Conservation (phyloP, 768 basidiomycete species). For the Serendipita sp. region DNA sequence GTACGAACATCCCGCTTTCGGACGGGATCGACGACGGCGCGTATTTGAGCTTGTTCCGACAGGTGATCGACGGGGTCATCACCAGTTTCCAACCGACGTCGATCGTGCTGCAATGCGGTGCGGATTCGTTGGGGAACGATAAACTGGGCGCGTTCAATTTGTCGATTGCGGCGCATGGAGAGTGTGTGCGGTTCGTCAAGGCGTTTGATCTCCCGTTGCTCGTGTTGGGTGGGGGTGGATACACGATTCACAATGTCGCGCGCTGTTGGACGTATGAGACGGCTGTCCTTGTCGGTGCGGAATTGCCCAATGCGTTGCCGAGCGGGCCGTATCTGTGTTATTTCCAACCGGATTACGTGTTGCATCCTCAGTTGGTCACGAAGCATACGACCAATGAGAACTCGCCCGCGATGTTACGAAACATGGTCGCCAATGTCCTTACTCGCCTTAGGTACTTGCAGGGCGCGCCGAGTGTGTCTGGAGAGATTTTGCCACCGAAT, state of each 20-base stretch:
- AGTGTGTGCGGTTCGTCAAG: constrained; percentile 94
- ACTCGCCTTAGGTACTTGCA: constrained; percentile 85
- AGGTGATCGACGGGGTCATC: constrained; percentile 89
- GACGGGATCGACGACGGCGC: constrained; percentile 97
- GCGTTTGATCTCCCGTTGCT: constrained; percentile 82
- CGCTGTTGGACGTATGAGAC: constrained; percentile 99
- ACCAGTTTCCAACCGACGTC: constrained; percentile 72
- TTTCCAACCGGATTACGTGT: constrained; percentile 82
- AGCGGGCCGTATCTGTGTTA: constrained; percentile 82
- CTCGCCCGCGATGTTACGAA: constrained; percentile 62
- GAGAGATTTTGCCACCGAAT: constrained; percentile 94
- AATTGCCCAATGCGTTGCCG: constrained; percentile 77
- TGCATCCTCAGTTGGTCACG: constrained; percentile 83
- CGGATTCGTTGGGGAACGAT: constrained; percentile 90
- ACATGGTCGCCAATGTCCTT: constrained; percentile 70
- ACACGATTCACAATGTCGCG: constrained; percentile 92
- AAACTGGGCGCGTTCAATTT: constrained; percentile 94
- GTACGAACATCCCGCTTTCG: constrained; percentile 83
- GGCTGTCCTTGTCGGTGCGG: constrained; percentile 69
- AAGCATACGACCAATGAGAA: constrained; percentile 84
- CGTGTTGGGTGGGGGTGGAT: constrained; percentile 89
- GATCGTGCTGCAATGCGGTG: constrained; percentile 94
- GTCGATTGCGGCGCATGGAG: constrained; percentile 92
- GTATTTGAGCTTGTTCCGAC: constrained; percentile 90
- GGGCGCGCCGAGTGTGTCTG: constrained; percentile 89